These are phyloP conservation scores for Biscogniauxia mediterranea DNA, from an alignment of 2,329 filamentous ascomycete species.

Conservation along the genomic window DNA sequence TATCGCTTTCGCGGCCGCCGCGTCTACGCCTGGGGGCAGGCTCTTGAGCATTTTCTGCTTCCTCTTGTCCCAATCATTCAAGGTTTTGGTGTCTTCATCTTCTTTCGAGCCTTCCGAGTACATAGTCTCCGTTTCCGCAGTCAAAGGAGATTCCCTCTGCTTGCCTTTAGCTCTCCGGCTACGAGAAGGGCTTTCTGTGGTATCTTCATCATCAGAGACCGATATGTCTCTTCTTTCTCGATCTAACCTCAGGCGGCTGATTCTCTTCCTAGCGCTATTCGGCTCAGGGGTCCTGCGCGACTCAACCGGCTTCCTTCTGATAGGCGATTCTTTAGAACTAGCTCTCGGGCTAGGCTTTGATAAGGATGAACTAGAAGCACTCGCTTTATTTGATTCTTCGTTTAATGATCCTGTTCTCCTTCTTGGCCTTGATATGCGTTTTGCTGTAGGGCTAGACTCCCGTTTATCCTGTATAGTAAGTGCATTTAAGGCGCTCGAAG, in stretches of 20 bases:
- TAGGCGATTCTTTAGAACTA: slow-evolving; percentile 16
- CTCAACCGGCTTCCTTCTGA: slow-evolving; percentile 21
- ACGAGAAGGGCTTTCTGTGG: slow-evolving; percentile 4
- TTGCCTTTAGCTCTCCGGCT: slow-evolving; percentile 33
- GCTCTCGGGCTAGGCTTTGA: slow-evolving; percentile 11
- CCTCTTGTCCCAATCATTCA: slow-evolving; percentile 58
- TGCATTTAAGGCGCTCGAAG: slow-evolving; percentile 52
- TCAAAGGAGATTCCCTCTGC: slow-evolving; percentile 39
- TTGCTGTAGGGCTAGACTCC: slow-evolving; percentile 17
- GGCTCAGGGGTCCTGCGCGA: slow-evolving; percentile 17
- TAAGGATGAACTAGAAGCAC: slow-evolving; percentile 10
- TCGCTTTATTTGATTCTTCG: slow-evolving; percentile 17
- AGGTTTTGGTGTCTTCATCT: slow-evolving; percentile 39
- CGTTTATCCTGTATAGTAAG: slow-evolving; percentile 30
- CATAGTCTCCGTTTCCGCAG: slow-evolving; percentile 47
- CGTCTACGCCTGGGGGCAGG: slow-evolving; percentile 79
- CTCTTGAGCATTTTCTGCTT: slow-evolving; percentile 69
- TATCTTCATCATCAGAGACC: slow-evolving; percentile 25
- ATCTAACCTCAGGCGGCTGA: slow-evolving; percentile 11
- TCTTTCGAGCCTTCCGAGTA: slow-evolving; percentile 44
- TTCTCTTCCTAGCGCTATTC: slow-evolving; percentile 25
- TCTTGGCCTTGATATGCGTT: slow-evolving; percentile 17
- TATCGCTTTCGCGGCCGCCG: slow-evolving; percentile 81
- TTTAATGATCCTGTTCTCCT: slow-evolving; percentile 15
- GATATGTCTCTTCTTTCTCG: slow-evolving; percentile 16